A percentile compares a stretch with the other conserved stretches of the same genome.
Conservation (phyloP, 2,329 filamentous ascomycete genomes). For the Claviceps cyperi region DNA sequence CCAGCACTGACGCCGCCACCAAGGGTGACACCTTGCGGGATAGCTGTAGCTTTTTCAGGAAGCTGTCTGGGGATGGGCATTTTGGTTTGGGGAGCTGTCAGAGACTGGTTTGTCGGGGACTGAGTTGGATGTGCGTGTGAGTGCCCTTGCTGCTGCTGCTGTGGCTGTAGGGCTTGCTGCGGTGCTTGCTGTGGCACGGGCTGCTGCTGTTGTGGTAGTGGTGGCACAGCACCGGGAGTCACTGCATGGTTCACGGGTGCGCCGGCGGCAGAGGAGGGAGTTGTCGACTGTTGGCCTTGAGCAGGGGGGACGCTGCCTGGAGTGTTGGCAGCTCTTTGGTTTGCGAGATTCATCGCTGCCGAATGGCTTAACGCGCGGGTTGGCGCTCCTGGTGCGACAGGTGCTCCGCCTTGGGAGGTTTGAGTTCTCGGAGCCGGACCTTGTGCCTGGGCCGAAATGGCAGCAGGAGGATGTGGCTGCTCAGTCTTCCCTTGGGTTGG, state of each 20-base stretch:
- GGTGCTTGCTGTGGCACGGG: conserved; percentile 16
- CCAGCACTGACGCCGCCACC: conserved; percentile 43
- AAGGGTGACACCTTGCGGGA: conserved; percentile 61
- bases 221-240: conserved; percentile 17
- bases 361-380: conserved; percentile 33
- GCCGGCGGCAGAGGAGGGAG: conserved; percentile 11
- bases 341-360: conserved; percentile 34
- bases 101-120: conserved; percentile 26
- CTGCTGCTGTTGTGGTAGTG: conserved; percentile 17
- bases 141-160: conserved; percentile 23
- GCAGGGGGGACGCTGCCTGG: conserved; percentile 17
- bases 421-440: conserved; percentile 31
- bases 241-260: conserved; percentile 19
- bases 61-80: conserved; percentile 76
- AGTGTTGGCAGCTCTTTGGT: conserved; percentile 24
- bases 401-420: conserved; percentile 32
- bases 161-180: conserved; percentile 17
- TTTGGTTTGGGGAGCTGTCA: conserved; percentile 37
- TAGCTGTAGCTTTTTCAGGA: conserved; percentile 48
- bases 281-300: conserved; percentile 16
- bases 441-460: conserved; percentile 30
- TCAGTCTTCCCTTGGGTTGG: conserved; percentile 17
- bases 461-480: conserved; percentile 23
- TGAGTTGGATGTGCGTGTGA: conserved; percentile 35
- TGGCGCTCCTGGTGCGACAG: conserved; percentile 22